A percentile compares a stretch with the other conserved stretches of the same genome.
Conservation (phyloP, 1,284 basidiomycete genomes). For the Leccinum pachyderme region DNA sequence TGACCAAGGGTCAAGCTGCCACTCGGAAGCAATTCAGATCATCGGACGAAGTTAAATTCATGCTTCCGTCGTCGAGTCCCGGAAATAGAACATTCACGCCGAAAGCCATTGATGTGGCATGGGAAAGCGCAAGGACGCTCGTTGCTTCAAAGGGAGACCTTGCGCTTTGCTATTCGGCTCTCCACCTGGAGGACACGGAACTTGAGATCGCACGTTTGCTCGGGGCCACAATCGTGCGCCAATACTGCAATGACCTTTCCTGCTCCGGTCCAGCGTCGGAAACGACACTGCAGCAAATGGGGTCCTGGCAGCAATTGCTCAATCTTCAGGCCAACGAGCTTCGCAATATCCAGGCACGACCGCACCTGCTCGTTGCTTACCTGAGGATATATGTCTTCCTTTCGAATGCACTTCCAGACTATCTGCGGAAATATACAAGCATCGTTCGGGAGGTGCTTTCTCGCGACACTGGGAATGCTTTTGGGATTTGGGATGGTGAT, state of each 20-base stretch:
- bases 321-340: constrained; percentile 53
- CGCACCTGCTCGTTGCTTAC: constrained; percentile 44
- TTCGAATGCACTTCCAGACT: constrained; percentile 31
- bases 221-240: constrained; percentile 44
- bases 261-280: constrained; percentile 5
- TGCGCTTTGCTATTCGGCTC: constrained; percentile 20
- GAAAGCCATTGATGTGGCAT: constrained; percentile 35
- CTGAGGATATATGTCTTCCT: constrained; percentile 50
- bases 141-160: constrained; percentile 22
- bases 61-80: constrained; percentile 12
- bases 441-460: constrained; percentile 50
- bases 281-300: not conserved
- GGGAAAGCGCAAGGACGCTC: constrained; percentile 29
- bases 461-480: constrained; percentile 64
- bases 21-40: constrained; percentile 32
- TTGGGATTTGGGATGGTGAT: constrained; percentile 59
- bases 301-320: constrained; percentile 33
- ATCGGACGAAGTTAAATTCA: constrained; percentile 27
- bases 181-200: constrained; percentile 47
- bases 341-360: constrained; percentile 37
- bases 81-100: constrained; percentile 23
- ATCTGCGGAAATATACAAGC: constrained; percentile 39
- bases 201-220: constrained; percentile 52
- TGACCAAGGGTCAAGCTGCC: constrained; percentile 33
- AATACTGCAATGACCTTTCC: constrained; percentile 30